Base-by-base conservation (phyloP, 73 alveolate genomes). In the Diophrys appendiculata region DNA sequence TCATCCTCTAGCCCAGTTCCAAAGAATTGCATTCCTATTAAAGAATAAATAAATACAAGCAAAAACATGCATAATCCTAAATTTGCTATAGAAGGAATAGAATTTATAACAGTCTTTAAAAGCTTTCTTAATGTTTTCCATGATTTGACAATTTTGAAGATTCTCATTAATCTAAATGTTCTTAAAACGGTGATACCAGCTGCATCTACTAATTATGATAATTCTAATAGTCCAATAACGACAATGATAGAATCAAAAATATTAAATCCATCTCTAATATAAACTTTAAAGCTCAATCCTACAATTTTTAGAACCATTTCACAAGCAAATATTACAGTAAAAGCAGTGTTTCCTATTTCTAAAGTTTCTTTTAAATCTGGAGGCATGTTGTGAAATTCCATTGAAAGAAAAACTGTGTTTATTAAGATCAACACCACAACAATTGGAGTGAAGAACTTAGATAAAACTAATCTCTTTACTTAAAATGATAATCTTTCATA, bases 11-110 rank as follows among this genome's bases (percentile, higher is more conserved):
- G 69, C 25, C 80, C 80, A 0, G 69, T 79, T n/a, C 80, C 65
- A 54, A 86, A 86, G 52, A 86, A 78, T 64, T 86, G 89, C 80
- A 72, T 72, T 0, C 87, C 93, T 13, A 86, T 52, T 31, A 86
- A 52, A 1, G 90, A 76, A 31, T 79, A 86, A 27, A 86, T 78
- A 69, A 86, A 86, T 33, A 70, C 56, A 3, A 69, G 76, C 0
- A 86, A 78, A 64, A 78, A 53, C 88, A 77, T 34, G 31, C 54
- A 53, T 2, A 76, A 13, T 1, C n/a, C 68, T 68, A 22, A 56
- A 33, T 76, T 60, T n/a, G 67, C 76, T 8, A 76, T 76, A 2
- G 76, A 5, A 13, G 65, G n/a, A 2, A 76, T 27, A 1, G 76
- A 33, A 54, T 18, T 28, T 0, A 71, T 30, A 8, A 76, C 54